phyloP scores from a whole-genome alignment of 805 yeast genomes.

The Naumovozyma castellii region DNA sequence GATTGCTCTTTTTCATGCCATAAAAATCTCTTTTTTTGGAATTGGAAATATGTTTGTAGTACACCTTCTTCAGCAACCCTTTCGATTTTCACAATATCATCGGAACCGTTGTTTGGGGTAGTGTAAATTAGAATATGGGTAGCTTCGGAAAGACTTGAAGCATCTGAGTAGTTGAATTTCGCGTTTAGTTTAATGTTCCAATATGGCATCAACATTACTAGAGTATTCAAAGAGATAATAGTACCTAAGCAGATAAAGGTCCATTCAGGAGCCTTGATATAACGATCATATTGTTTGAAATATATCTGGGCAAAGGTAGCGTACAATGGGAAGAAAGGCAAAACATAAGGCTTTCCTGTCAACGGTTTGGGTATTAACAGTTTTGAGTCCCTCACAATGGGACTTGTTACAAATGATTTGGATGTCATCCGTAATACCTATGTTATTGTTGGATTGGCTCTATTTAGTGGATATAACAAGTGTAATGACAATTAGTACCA shows the following conservation, averaged over 20 bases:
- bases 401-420: slow-evolving; percentile 49
- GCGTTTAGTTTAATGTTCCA: slow-evolving; percentile 76
- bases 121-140: slow-evolving; percentile 68
- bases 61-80: slow-evolving; percentile 48
- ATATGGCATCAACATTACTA: slow-evolving; percentile 83
- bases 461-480: too few relatives aligned
- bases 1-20: slow-evolving; percentile 42
- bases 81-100: slow-evolving; percentile 62
- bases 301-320: slow-evolving; percentile 65
- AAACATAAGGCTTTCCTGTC: slow-evolving; percentile 60
- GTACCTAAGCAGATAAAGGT: slow-evolving; percentile 80
- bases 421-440: slow-evolving; percentile 2
- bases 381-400: slow-evolving; percentile 62
- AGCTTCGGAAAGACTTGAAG: slow-evolving; percentile 50
- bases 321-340: slow-evolving; percentile 73
- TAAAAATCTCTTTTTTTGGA: slow-evolving; percentile 87
- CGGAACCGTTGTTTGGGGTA: slow-evolving; percentile 75
- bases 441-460: too few relatives aligned
- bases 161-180: slow-evolving; percentile 55
- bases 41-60: slow-evolving; percentile 60
- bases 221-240: slow-evolving; percentile 58
- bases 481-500: too few relatives aligned
- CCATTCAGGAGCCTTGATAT: slow-evolving; percentile 90
- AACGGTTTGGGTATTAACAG: slow-evolving; percentile 61
- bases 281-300: slow-evolving; percentile 58